Evolutionary conservation across 495 filamentous ascomycete species (phyloP), one percentile per base, ranked within the genome.

Genomic region (Xylaria acuta): DNA sequence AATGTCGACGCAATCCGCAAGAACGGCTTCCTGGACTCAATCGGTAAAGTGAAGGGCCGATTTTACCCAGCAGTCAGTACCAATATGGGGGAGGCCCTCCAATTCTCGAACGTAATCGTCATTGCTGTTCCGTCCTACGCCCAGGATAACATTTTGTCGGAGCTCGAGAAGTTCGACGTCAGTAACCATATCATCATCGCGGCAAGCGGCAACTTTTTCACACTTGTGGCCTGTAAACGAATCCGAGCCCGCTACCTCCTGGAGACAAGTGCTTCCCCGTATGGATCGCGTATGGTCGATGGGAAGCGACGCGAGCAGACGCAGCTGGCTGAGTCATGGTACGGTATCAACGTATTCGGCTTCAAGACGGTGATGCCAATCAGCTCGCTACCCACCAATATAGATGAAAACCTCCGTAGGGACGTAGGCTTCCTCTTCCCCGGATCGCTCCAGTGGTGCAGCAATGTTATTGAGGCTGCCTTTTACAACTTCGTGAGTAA

Each of bases 81-180:
- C 5, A n/a, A 60, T 32, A 69, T 69, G 67, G n/a, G 27, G 9
- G 67, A 59, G 9, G 54, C 67, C 25, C 53, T 69, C 27, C 53
- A 25, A 22, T 69, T 69, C 43, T 69, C 67, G 6, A 59, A 60
- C 22, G 11, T 38, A 5, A 5, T 69, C n/a, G 49, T 69, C 27
- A n/a, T 69, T 30, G 67, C 67, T 27, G 67, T 69, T 36, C 67
- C 67, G 16, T 59, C 67, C 5, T 69, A 69, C n/a, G 67, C 38
- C 27, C 67, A 69, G 49, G 67, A 69, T 0, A 43, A 69, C 18
- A 69, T 69, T 8, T 38, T 69, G 14, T 69, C 54, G 20, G 67
- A 60, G 30, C 53, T 69, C 8, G 67, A 69, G 56, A 60, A 69
- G 9, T 49, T 60, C 18, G 54, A 69, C 14, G 22, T 69, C 16